Evolutionary conservation across 2,329 filamentous ascomycete species (phyloP), one percentile per base, ranked within the genome.

Genomic region (Fusarium sp.): DNA sequence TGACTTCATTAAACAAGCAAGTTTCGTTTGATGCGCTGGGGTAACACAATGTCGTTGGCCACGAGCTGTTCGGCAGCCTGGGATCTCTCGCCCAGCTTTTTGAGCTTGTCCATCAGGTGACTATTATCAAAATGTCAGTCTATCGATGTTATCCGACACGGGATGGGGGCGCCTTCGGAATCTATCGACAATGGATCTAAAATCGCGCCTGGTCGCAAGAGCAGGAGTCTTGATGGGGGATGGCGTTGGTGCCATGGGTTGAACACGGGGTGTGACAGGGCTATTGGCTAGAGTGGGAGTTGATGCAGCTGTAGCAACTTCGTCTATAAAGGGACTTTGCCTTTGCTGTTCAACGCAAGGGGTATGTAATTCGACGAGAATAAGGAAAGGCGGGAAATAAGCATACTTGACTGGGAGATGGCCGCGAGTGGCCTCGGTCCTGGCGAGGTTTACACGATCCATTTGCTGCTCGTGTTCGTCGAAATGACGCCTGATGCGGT

Each of bases 401-500:
- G 77, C 87, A 71, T 88, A 90, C 88, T 86, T 85, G 57, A 90
- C 85, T 27, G 87, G 86, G 58, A 88, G 75, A 65, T 87, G 84
- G 14, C 87, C 86, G 46, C 84, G 83, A 71, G 60, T 70, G 26
- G 89, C 87, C 73, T 90, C 86, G 55, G 87, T 84, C 53, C 92
- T 80, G 30, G 87, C 88, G 33, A 89, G 81, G 50, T 84, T 83
- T 64, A 85, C 81, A 73, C 83, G 82, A 78, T 85, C 79, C 18
- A 86, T 81, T 64, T 88, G 86, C 54, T 84, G 82, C 42, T 89
- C 87, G 75, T 93, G 91, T 56, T 87, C 82, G 41, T 83, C 69
- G 41, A 90, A 86, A 76, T 94, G 92, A 50, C 86, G 82, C 20
- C 83, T 83, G 48, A 93, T 91, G 13, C 88, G 80, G 7, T 83